These are phyloP conservation scores for Halenospora varia DNA, from an alignment of 495 filamentous ascomycete genomes.

Conservation along the genomic window DNA sequence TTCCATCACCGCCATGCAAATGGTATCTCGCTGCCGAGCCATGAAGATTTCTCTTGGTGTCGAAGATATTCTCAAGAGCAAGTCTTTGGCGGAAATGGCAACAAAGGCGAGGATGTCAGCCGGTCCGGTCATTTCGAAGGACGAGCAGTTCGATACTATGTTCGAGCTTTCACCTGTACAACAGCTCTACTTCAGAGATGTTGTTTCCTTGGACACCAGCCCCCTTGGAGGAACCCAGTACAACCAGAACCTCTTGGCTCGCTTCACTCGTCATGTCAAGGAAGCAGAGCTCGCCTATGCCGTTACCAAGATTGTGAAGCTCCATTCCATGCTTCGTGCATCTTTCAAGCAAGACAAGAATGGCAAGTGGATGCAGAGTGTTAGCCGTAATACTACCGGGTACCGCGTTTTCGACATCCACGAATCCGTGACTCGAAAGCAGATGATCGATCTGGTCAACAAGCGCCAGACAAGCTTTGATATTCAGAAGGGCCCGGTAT, in stretches of 20 bases:
- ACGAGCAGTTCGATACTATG: conserved; percentile 59
- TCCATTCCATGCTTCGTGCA: conserved; percentile 67
- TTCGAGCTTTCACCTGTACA: conserved; percentile 50
- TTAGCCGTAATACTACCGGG: background rate
- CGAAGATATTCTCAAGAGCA: background rate
- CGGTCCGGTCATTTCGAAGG: background rate
- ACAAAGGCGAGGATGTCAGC: background rate
- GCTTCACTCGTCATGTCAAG: conserved; percentile 17
- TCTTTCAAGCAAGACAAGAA: conserved; percentile 45
- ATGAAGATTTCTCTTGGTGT: background rate
- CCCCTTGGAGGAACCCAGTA: background rate
- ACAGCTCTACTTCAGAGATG: conserved; percentile 53
- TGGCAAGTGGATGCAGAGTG: conserved; percentile 37
- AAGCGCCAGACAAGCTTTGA: conserved; percentile 6
- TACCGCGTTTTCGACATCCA: conserved; percentile 17
- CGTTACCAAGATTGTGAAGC: conserved; percentile 51
- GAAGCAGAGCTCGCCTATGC: conserved; percentile 44
- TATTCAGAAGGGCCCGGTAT: conserved; percentile 37
- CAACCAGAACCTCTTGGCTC: background rate
- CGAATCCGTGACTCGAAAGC: background rate
- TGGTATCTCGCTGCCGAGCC: background rate
- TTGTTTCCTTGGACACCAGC: conserved; percentile 35
- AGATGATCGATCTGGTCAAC: conserved; percentile 6
- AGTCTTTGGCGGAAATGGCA: background rate
- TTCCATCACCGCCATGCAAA: background rate